Base-by-base conservation (phyloP, 2,329 filamentous ascomycete species). In the Colletotrichum gigasporum region DNA sequence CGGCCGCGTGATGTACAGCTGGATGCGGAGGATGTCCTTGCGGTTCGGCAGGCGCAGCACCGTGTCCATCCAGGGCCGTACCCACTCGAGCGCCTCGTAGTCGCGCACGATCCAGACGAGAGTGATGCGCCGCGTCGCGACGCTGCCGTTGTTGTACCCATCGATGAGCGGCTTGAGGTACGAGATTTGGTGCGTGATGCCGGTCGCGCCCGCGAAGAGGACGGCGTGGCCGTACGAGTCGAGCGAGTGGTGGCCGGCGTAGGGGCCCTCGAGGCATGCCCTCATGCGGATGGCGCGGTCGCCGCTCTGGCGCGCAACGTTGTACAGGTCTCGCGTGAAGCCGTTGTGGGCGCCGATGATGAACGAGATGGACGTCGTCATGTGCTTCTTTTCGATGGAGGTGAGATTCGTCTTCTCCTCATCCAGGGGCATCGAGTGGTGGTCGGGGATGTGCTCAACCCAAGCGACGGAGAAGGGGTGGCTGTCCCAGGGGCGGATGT, bases 51-150 rank as follows among this genome's bases (percentile, higher is more conserved):
- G 90, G 59, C 86, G 85, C 30, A 98, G 84, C 56, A 98, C 79
- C 58, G 82, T 78, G 69, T 91, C 87, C 86, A 91, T 90, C 90
- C 92, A 98, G 5, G 93, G 92, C 7, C 93, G 88, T 63, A 97
- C 92, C 95, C 96, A 98, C 76, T 97, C 93, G 7, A 98, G 86
- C 60, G 95, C 90, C 72, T 97, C 91, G 35, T 91, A 91, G 58
- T 94, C 93, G 66, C 96, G 93, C 68, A 98, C 91, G 72, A 97
- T 90, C 96, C 96, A 98, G 65, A 97, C 88, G 7, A 98, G 87
- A 1, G 91, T 92, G 47, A 98, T 80, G 39, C 90, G 89, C 53
- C 94, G 90, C 3, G 93, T 93, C 4, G 95, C 94, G 35, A 94
- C 89, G 1, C 89, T 94, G 63, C 88, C 87, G 1, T 87, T 82